Base-by-base conservation (phyloP, 202 grass and related monocot species). In the Cymbopogon flexuosus region DNA sequence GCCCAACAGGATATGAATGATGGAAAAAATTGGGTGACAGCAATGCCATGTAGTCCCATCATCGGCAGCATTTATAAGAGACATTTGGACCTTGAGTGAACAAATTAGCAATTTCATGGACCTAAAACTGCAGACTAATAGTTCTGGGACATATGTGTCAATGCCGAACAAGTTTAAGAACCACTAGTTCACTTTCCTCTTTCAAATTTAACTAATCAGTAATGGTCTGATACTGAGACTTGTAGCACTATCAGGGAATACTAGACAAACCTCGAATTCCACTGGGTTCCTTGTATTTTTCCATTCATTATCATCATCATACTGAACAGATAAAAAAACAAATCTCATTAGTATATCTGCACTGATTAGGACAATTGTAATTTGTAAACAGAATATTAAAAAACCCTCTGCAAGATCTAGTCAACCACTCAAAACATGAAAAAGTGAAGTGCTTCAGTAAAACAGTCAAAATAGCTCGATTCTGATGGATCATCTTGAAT, bases 221-320 rank as follows among this genome's bases (percentile, higher is more conserved):
- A 83, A 27, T 16, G 21, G 47, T 42, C 21, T 76, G 6, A 56
- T 68, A 24, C 33, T 68, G 18, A 76, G 39, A 43, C 27, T 19
- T 51, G 15, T 45, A 77, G 27, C 29, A 75, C 10, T 42, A 60
- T 62, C 37, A 74, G 16, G 33, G 51, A 80, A 75, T 35, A 45
- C 13, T 42, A 37, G 60, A 74, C 71, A 71, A 21, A 90, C 84
- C 88, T 84, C 27, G 16, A 90, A 84, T 23, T 90, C 70, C 30
- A 90, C 79, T 3, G 84, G 88, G 69, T 43, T 90, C 49, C 52
- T 83, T 70, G 88, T 90, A 80, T 66, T 81, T 33, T 57, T 76
- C n/a, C 76, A 87, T 60, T 54, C 62, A 35, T 36, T 57, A 67
- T 56, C 80, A 45, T 76, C 84, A 23, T 90, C 88, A 49, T 68